These are phyloP conservation scores for Apiospora marii DNA, from an alignment of 2,329 filamentous ascomycete species.

Conservation along the genomic window DNA sequence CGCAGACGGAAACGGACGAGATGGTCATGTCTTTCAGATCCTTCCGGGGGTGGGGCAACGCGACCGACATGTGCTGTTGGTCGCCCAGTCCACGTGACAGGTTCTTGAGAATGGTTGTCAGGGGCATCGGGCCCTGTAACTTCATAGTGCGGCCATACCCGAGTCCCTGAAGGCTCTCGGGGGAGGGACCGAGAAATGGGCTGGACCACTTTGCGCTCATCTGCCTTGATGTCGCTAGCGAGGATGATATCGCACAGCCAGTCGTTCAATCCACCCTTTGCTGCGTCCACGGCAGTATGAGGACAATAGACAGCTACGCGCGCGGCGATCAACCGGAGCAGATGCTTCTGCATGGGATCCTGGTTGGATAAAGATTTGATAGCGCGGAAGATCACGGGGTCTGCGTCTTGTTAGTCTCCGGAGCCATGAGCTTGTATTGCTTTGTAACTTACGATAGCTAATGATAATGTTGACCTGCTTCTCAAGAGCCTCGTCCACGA, in stretches of 20 bases:
- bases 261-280: constrained; percentile 84
- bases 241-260: constrained; percentile 92
- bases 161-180: constrained; percentile 53
- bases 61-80: constrained; percentile 61
- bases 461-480: constrained; percentile 81
- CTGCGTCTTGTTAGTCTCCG: constrained; percentile 51
- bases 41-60: constrained; percentile 59
- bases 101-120: constrained; percentile 55
- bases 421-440: neutral
- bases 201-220: constrained; percentile 52
- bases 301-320: constrained; percentile 96
- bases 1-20: constrained; percentile 81
- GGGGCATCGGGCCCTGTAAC: constrained; percentile 47
- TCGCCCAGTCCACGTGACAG: constrained; percentile 74
- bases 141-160: constrained; percentile 62
- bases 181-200: constrained; percentile 52
- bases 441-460: constrained; percentile 75
- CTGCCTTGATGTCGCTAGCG: constrained; percentile 48
- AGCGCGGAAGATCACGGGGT: constrained; percentile 95
- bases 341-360: constrained; percentile 85
- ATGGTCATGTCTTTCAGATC: constrained; percentile 52
- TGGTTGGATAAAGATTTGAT: constrained; percentile 86
- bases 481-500: constrained; percentile 88
- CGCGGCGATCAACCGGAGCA: constrained; percentile 81
- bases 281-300: constrained; percentile 93